phyloP scores from a whole-genome alignment of 441 rosid species.

The Metrosideros polymorpha region DNA sequence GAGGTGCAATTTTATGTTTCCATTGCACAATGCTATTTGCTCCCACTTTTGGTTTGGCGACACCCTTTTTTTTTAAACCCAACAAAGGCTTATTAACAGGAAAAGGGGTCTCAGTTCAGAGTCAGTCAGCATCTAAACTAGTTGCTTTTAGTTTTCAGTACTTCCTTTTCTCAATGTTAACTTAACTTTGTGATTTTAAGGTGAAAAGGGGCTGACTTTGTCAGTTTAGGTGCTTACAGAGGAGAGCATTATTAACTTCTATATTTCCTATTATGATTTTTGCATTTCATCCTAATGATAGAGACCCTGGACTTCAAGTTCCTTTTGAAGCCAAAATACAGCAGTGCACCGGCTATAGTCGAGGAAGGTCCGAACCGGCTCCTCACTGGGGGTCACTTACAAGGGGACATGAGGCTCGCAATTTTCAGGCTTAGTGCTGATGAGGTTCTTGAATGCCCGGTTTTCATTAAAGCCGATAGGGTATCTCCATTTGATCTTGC shows the following conservation, averaged over 20 bases:
- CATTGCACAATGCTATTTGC: neutral
- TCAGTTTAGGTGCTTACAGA: neutral
- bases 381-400: slow-evolving; percentile 65
- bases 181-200: neutral
- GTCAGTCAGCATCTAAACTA: neutral
- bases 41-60: neutral
- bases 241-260: neutral
- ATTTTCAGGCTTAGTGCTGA: slow-evolving; percentile 58
- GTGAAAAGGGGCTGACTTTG: neutral
- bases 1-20: neutral
- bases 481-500: slow-evolving; percentile 98
- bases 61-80: neutral
- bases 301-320: slow-evolving; percentile 98
- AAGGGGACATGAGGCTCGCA: slow-evolving; percentile 78
- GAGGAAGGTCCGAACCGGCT: slow-evolving; percentile 89
- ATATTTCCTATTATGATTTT: neutral
- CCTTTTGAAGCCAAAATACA: slow-evolving; percentile 80
- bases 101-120: neutral
- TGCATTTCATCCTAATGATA: slow-evolving; percentile 14
- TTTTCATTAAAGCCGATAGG: slow-evolving; percentile 73
- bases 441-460: slow-evolving; percentile 70
- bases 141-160: neutral
- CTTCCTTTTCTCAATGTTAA: neutral
- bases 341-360: slow-evolving; percentile 51
- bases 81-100: neutral